Evolutionary conservation across 768 basidiomycete species (phyloP).

Genomic region (Auriscalpium orientale): DNA sequence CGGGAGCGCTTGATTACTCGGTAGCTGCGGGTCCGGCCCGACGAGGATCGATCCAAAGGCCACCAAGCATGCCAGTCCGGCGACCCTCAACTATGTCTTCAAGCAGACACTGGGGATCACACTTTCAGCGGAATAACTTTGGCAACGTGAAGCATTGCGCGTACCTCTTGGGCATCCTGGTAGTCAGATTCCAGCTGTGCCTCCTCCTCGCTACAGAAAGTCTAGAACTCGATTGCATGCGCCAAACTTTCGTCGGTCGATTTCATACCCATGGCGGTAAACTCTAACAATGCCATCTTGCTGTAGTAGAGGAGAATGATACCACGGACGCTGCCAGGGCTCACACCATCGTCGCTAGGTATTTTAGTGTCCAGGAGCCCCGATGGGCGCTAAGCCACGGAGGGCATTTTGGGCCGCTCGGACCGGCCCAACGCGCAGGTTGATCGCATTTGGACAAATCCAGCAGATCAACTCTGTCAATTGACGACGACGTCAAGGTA

Average conservation of each 20-base stretch:
- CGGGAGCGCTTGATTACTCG: slow-evolving; percentile 90
- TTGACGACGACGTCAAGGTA: no score
- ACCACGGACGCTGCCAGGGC: no score
- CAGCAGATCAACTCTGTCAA: no score
- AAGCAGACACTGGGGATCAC: slow-evolving; percentile 60
- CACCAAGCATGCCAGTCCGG: slow-evolving; percentile 95
- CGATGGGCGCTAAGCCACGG: no score
- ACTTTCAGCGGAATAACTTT: slow-evolving; percentile 6
- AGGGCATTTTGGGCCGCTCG: no score
- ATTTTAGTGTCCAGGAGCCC: no score
- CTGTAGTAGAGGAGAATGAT: slow-evolving; percentile 99
- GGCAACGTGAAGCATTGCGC: slow-evolving; percentile 9
- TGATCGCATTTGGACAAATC: no score
- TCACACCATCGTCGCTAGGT: no score
- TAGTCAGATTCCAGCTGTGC: slow-evolving; percentile 50
- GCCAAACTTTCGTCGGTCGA: slow-evolving; percentile 86
- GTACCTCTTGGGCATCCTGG: slow-evolving; percentile 85
- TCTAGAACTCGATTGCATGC: slow-evolving; percentile 99
- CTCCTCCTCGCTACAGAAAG: no score
- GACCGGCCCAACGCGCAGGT: no score
- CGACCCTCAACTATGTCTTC: slow-evolving; percentile 73
- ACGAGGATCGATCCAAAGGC: slow-evolving; percentile 97
- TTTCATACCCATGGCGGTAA: slow-evolving; percentile 98
- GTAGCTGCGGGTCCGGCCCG: slow-evolving; percentile 84
- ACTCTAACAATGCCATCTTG: slow-evolving; percentile 80